phyloP scores from a whole-genome alignment of 768 basidiomycete species.

The Boletus rubroflammeus region DNA sequence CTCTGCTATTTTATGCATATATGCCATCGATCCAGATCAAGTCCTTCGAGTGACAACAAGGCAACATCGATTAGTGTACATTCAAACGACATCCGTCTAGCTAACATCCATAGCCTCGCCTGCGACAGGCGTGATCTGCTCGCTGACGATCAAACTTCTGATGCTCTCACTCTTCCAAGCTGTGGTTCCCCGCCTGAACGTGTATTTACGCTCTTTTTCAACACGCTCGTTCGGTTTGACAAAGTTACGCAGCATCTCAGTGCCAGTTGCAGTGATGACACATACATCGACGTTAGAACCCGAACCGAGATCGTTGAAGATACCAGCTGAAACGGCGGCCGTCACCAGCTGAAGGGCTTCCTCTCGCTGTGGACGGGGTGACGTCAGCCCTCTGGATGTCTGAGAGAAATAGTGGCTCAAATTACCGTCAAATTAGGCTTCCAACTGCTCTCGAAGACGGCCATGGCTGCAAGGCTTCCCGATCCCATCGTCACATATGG shows the following conservation, averaged over 20 bases:
- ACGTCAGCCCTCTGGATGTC: not conserved
- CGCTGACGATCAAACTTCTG: slow-evolving; percentile 65
- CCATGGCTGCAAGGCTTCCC: slow-evolving; percentile 96
- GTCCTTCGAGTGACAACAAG: not conserved
- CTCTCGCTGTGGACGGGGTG: slow-evolving; percentile 49
- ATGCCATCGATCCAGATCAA: not conserved
- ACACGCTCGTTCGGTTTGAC: slow-evolving; percentile 87
- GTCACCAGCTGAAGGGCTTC: slow-evolving; percentile 82
- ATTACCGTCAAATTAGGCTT: slow-evolving; percentile 74
- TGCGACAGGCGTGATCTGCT: slow-evolving; percentile 54
- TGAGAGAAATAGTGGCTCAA: not conserved
- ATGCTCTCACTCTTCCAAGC: slow-evolving; percentile 83
- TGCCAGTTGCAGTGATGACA: slow-evolving; percentile 81
- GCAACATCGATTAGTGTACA: slow-evolving; percentile 4
- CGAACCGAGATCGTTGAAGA: slow-evolving; percentile 98
- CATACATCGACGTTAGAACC: slow-evolving; percentile 99
- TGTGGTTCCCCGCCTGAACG: slow-evolving; percentile 84
- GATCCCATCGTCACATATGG: slow-evolving; percentile 99
- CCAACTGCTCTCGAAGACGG: slow-evolving; percentile 91
- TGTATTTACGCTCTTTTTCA: slow-evolving; percentile 64
- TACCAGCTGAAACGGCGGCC: slow-evolving; percentile 88
- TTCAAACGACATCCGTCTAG: slow-evolving; percentile 33
- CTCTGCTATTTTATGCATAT: slow-evolving; percentile 11
- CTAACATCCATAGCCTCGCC: slow-evolving; percentile 83
- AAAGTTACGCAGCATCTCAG: slow-evolving; percentile 93